phyloP scores from a whole-genome alignment of 2,329 filamentous ascomycete species.

The Paecilomyces dactylethromorphus region DNA sequence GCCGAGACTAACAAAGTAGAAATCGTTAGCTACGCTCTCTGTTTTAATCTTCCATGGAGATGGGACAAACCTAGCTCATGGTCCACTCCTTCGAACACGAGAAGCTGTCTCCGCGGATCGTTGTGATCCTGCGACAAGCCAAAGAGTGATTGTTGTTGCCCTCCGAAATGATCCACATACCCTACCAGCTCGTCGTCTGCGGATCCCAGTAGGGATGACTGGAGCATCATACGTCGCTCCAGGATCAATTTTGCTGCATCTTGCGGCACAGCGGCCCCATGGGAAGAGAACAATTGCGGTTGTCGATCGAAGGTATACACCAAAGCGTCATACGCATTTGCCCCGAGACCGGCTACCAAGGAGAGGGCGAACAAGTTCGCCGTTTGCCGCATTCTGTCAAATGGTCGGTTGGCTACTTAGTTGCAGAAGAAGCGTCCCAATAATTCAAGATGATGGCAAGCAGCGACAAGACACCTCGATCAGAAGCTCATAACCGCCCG shows the following conservation, averaged over 20 bases:
- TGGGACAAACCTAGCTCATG: slow-evolving; percentile 53
- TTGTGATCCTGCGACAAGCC: slow-evolving; percentile 17
- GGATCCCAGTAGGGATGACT: slow-evolving; percentile 35
- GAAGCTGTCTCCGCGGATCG: slow-evolving; percentile 20
- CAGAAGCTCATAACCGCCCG: not conserved
- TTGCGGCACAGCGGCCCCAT: slow-evolving; percentile 12
- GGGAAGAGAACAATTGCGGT: not conserved
- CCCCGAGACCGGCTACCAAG: slow-evolving; percentile 17
- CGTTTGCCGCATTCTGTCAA: slow-evolving; percentile 18
- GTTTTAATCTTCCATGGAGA: slow-evolving; percentile 19
- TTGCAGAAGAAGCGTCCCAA: too few relatives aligned
- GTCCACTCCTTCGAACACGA: slow-evolving; percentile 51
- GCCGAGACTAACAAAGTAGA: slow-evolving; percentile 7
- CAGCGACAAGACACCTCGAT: not conserved
- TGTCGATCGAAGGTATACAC: slow-evolving; percentile 25
- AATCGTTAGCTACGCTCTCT: not conserved
- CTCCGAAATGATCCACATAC: slow-evolving; percentile 57
- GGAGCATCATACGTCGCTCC: slow-evolving; percentile 43
- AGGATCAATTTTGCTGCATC: slow-evolving; percentile 32
- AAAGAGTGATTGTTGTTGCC: slow-evolving; percentile 47
- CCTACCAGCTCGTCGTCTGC: slow-evolving; percentile 46
- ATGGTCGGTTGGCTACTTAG: not conserved
- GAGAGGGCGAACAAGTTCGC: slow-evolving; percentile 20
- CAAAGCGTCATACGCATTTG: slow-evolving; percentile 23
- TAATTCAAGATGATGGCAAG: not conserved